Evolutionary conservation across 148 eudicot genomes (phyloP), one percentile per base, ranked within the genome.

Genomic region (Talinum fruticosum): DNA sequence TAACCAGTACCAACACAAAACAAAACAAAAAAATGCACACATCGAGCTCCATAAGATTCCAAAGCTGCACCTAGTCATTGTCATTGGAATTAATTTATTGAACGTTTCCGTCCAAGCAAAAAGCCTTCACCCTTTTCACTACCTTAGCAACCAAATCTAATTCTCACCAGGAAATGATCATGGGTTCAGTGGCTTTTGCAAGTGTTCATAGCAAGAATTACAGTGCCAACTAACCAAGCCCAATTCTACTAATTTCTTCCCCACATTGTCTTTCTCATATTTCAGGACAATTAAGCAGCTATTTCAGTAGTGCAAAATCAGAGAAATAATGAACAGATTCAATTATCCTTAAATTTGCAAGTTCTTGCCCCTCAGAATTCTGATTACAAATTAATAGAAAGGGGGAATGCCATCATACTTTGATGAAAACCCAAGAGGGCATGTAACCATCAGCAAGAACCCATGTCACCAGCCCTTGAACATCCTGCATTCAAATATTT

Each of bases 381-480:
- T 1, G 41, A 66, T 44, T 76, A 8, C 12, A 54, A 13, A 33
- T 2, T 26, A 76, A 14, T 32, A 21, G n/a, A 15, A 67, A 34
- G 14, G 18, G 19, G 16, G 29, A 34, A n/a, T 16, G 26, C 69
- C 57, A 2, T 3, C 77, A 76, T 87, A 92, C 97, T 83, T 90
- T 96, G 82, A 96, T 85, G 82, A 96, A 96, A 76, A 90, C 83
- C 94, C 93, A 93, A 38, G 99, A 84, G 32, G 97, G 99, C 99
- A 96, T 91, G 61, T 81, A 86, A 41, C 99, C 97, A 78, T 96
- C 94, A 75, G 89, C 97, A 69, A 96, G 97, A 83, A 96, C 93
- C 99, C 99, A 96, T 62, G 88, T 93, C 45, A 90, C 91, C 38
- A 96, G 89, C 73, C 97, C 99, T 84, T 96, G 99, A 81, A 96